Conservation (phyloP, 1,284 basidiomycete genomes). For the Trichosporon faecale region DNA sequence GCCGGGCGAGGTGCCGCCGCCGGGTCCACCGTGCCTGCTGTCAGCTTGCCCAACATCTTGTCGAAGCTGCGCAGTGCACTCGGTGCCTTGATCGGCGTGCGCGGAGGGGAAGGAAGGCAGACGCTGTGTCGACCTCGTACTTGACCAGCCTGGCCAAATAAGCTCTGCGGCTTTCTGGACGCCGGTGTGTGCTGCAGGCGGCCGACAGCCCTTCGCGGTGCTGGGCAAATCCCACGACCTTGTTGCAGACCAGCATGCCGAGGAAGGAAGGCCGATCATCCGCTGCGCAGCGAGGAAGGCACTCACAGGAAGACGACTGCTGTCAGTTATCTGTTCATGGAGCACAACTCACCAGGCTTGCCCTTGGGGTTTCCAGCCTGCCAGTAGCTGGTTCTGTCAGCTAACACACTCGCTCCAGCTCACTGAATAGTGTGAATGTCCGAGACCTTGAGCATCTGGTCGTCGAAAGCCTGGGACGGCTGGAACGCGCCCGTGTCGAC, state of each 20-base stretch:
- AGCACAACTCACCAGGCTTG: constrained; percentile 60
- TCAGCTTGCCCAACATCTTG: background rate
- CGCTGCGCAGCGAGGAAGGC: background rate
- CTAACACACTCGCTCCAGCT: constrained; percentile 35
- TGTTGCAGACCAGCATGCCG: background rate
- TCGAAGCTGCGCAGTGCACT: background rate
- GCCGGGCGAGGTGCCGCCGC: constrained; percentile 43
- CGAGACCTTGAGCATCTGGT: constrained; percentile 67
- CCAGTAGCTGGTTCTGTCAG: constrained; percentile 62
- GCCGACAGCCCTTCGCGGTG: too few relatives aligned
- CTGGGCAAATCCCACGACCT: too few relatives aligned
- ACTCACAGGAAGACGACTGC: constrained; percentile 67
- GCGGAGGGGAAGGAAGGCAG: too few relatives aligned
- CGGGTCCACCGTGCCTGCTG: constrained; percentile 36
- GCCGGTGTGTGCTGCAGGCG: too few relatives aligned
- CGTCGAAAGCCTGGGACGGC: constrained; percentile 56
- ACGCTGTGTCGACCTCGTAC: too few relatives aligned
- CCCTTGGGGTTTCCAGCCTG: constrained; percentile 72
- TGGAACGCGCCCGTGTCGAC: background rate
- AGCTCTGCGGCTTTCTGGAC: too few relatives aligned
- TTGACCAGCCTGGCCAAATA: too few relatives aligned
- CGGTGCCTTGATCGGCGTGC: too few relatives aligned
- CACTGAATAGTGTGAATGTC: constrained; percentile 76
- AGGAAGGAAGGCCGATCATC: background rate
- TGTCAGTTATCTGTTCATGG: constrained; percentile 3